Base-by-base conservation (phyloP, 2,329 filamentous ascomycete genomes). In the Calonectria naviculata region DNA sequence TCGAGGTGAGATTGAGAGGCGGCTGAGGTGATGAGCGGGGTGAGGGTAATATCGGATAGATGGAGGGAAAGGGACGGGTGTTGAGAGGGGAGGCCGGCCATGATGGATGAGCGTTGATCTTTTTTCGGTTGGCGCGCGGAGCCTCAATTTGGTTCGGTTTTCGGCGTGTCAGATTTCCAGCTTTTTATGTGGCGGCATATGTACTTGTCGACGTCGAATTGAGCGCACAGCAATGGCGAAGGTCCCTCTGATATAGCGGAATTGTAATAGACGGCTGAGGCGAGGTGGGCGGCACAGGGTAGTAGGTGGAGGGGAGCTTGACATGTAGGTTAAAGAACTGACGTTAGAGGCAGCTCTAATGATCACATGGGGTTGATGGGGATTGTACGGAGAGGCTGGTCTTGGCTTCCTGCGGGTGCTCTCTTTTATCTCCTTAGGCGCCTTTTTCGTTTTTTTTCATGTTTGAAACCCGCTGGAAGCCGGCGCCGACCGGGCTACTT, bases 1-100 rank as follows among this genome's bases (percentile, higher is more conserved):
- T 86, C 83, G 69, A 86, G 84, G 66, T 86, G 85, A 8, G 81
- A 79, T 65, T 81, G 81, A 26, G 84, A 83, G 64, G 81, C 83
- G 68, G 87, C 86, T 31, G 88, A 89, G 24, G 87, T 88, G 78
- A 92, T 85, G 74, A 92, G 85, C 36, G 90, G 89, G 5, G 88
- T 89, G 74, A 90, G 86, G 71, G 87, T 83, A 70, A 86, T 83
- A 84, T 91, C 90, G 74, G 88, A 86, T 70, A 92, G 86, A 84
- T 90, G 88, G 72, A 90, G 84, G 74, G 87, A 84, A 65, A 90
- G 84, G 70, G 83, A 80, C 41, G 88, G 88, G 80, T 88, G 85
- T 75, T 89, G 85, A 12, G 83, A 83, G 61, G 87, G 87, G 61
- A 84, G 81, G 73, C 76, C 79, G 49, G 82, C 76, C 83, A 84